Evolutionary conservation across 176 grass and related monocot genomes (phyloP).

Genomic region (Eragrostis curvula): DNA sequence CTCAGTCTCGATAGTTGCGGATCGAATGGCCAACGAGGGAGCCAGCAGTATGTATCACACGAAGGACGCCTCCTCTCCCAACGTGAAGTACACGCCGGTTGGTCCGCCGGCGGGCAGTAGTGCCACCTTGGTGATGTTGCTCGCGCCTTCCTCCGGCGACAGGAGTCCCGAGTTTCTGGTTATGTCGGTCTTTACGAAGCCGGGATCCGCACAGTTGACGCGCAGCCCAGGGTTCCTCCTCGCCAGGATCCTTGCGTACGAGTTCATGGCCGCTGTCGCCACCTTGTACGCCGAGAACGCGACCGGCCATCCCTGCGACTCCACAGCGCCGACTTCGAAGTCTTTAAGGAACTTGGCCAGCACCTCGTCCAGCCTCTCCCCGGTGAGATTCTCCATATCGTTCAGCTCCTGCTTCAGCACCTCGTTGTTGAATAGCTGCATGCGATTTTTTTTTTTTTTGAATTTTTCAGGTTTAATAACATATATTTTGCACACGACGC

Average conservation of each 20-base stretch:
- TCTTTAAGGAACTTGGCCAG: slow-evolving; percentile 43
- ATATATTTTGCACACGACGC: too few species aligned
- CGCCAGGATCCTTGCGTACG: slow-evolving; percentile 58
- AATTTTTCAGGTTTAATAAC: background rate
- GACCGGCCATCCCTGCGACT: slow-evolving; percentile 42
- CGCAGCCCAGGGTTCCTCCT: slow-evolving; percentile 39
- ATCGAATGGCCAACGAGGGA: background rate
- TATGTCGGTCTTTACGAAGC: slow-evolving; percentile 56
- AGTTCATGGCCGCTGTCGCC: background rate
- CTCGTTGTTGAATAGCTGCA: slow-evolving; percentile 42
- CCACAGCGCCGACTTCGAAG: slow-evolving; percentile 38
- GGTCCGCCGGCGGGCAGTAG: slow-evolving; percentile 36
- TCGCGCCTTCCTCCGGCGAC: slow-evolving; percentile 58
- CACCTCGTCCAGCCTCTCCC: slow-evolving; percentile 49
- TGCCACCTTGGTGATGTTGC: slow-evolving; percentile 42
- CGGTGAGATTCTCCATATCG: slow-evolving; percentile 35
- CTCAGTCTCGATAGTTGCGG: background rate
- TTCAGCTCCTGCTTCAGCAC: slow-evolving; percentile 46
- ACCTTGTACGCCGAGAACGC: slow-evolving; percentile 51
- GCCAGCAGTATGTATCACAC: background rate
- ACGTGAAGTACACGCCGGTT: slow-evolving; percentile 39
- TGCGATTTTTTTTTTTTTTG: background rate
- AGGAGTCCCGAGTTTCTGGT: slow-evolving; percentile 33
- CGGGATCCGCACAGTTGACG: slow-evolving; percentile 53
- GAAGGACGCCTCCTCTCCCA: slow-evolving; percentile 31